phyloP scores from a whole-genome alignment of 441 rosid genomes.

The Isatis lusitanica region DNA sequence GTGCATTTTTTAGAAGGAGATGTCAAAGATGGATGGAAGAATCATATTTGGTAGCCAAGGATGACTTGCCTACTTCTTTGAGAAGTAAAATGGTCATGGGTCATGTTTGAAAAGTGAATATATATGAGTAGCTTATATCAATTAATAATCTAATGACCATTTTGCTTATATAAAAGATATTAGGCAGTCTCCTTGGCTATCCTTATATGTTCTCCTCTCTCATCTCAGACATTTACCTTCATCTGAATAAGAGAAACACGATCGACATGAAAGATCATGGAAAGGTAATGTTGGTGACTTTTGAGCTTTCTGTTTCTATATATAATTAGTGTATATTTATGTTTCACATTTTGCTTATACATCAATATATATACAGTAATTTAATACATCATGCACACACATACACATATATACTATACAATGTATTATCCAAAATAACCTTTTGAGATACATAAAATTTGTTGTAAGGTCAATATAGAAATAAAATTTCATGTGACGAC shows the following conservation, averaged over 20 bases:
- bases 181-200: constrained; percentile 39
- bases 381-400: background rate
- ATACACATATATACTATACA: background rate
- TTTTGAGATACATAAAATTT: background rate
- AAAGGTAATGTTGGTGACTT: constrained; percentile 10
- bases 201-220: constrained; percentile 31
- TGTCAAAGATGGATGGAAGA: constrained; percentile 32
- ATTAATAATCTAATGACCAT: background rate
- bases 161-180: constrained; percentile 6
- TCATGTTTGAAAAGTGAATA: constrained; percentile 7
- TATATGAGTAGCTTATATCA: background rate
- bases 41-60: constrained; percentile 40
- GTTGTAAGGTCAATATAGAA: background rate
- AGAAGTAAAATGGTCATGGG: constrained; percentile 12
- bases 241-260: background rate
- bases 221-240: constrained; percentile 32
- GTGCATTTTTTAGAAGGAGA: constrained; percentile 6
- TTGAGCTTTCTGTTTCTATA: background rate
- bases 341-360: background rate
- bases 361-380: background rate
- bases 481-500: background rate
- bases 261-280: background rate
- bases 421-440: background rate
- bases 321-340: background rate
- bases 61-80: constrained; percentile 36